Conservation (phyloP, 2,329 filamentous ascomycete genomes). For the Hypoxylon sp. region DNA sequence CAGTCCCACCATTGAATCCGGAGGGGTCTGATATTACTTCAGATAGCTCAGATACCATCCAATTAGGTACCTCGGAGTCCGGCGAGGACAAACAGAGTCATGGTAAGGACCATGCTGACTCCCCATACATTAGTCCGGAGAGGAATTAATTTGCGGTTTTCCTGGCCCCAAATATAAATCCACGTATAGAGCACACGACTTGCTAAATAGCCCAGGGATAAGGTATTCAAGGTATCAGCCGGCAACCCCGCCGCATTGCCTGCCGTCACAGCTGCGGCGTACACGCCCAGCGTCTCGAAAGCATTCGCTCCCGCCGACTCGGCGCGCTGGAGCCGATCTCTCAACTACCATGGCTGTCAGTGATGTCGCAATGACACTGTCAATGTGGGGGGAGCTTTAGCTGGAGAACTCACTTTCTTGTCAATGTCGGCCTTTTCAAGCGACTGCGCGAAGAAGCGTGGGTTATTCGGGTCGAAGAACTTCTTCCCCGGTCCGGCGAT, state of each 20-base stretch:
- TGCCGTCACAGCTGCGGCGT: constrained; percentile 51
- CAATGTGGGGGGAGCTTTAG: too few species aligned
- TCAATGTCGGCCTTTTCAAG: constrained; percentile 50
- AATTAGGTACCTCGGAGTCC: constrained; percentile 31
- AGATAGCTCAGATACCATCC: background rate
- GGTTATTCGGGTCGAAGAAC: constrained; percentile 50
- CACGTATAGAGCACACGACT: constrained; percentile 50
- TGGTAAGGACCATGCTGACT: constrained; percentile 29
- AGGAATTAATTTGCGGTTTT: constrained; percentile 44
- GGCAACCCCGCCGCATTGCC: constrained; percentile 49
- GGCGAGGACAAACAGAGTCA: constrained; percentile 50
- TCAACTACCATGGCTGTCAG: constrained; percentile 37
- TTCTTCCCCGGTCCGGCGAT: constrained; percentile 51
- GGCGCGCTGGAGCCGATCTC: constrained; percentile 47
- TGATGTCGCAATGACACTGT: background rate
- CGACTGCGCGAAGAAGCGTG: constrained; percentile 45
- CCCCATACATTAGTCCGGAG: constrained; percentile 49
- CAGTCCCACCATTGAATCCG: background rate
- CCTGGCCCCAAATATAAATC: constrained; percentile 51
- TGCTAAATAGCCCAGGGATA: constrained; percentile 47
- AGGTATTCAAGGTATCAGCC: constrained; percentile 43
- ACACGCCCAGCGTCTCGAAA: constrained; percentile 53
- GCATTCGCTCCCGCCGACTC: constrained; percentile 51
- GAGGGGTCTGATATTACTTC: too few species aligned
- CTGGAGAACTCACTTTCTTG: constrained; percentile 46